Conservation (phyloP, 2,329 filamentous ascomycete genomes). For the Sclerotinia minor region DNA sequence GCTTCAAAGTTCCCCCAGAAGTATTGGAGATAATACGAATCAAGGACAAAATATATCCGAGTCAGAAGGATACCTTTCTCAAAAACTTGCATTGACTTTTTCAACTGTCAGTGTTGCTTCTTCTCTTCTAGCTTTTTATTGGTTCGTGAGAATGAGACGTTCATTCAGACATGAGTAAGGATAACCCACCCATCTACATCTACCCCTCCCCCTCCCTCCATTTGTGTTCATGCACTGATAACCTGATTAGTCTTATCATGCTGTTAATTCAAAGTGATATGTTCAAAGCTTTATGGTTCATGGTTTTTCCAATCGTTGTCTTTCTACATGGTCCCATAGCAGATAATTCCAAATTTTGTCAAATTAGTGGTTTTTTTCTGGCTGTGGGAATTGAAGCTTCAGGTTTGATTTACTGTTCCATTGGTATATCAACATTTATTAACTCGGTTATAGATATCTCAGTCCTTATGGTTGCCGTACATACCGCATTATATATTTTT, state of each 20-base stretch:
- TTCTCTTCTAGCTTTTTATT: conserved; percentile 61
- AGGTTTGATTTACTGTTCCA: conserved; percentile 43
- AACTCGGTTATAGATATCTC: conserved; percentile 55
- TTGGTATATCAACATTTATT: background rate
- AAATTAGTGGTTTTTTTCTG: conserved; percentile 68
- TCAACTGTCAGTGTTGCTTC: conserved; percentile 57
- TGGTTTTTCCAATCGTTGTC: conserved; percentile 62
- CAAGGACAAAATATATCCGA: conserved; percentile 25
- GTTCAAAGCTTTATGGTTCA: conserved; percentile 67
- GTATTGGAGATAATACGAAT: conserved; percentile 27
- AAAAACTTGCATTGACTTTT: conserved; percentile 43
- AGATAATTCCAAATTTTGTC: conserved; percentile 60
- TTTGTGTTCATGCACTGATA: conserved; percentile 21
- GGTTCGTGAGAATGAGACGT: conserved; percentile 72
- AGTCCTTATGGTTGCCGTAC: conserved; percentile 70
- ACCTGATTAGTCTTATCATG: conserved; percentile 63
- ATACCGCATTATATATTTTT: conserved; percentile 72
- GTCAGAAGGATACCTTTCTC: conserved; percentile 34
- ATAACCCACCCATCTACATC: background rate
- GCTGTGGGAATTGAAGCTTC: conserved; percentile 66
- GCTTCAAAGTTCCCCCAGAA: conserved; percentile 22
- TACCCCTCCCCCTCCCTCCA: background rate
- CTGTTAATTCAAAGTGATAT: conserved; percentile 71
- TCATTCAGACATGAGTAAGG: conserved; percentile 71
- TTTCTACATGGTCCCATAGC: conserved; percentile 53